Percentiles rank a stretch among this genome's conserved stretches.
These are phyloP conservation scores for Neopestalotiopsis rosae DNA, from an alignment of 2,329 filamentous ascomycete species.

Conservation along the genomic window DNA sequence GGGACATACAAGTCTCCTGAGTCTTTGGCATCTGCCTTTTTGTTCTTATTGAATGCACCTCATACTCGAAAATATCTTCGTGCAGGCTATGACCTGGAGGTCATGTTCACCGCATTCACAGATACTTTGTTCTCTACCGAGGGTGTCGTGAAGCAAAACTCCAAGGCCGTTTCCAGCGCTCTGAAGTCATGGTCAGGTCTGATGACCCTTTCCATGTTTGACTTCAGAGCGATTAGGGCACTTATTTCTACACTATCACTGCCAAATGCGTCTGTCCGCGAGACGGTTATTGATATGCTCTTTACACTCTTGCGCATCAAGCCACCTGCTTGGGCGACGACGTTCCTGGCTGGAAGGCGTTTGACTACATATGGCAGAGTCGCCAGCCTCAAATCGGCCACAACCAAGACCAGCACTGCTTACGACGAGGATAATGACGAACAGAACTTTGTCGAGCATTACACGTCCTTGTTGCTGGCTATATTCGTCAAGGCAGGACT, in stretches of 20 bases:
- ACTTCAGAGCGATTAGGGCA: constrained; percentile 83
- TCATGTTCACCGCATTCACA: constrained; percentile 90
- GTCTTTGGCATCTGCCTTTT: constrained; percentile 83
- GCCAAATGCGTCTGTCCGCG: constrained; percentile 62
- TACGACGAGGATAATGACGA: constrained; percentile 73
- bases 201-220: constrained; percentile 85
- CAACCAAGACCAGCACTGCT: constrained; percentile 54
- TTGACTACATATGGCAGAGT: constrained; percentile 97
- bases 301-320: constrained; percentile 87
- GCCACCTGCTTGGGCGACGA: constrained; percentile 91
- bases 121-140: constrained; percentile 73
- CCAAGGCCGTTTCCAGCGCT: constrained; percentile 89
- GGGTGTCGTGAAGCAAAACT: constrained; percentile 77
- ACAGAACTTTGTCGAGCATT: constrained; percentile 91
- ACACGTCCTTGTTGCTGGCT: constrained; percentile 85
- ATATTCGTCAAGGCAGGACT: constrained; percentile 84
- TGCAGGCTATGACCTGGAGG: constrained; percentile 87
- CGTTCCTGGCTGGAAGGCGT: constrained; percentile 89
- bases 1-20: constrained; percentile 93
- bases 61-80: constrained; percentile 81
- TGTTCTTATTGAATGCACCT: constrained; percentile 88
- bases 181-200: constrained; percentile 94
- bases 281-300: constrained; percentile 86
- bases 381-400: constrained; percentile 73
- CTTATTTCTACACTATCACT: constrained; percentile 70